phyloP scores from a whole-genome alignment of 140 eudicot genomes.

The Ambrosia hybrid region DNA sequence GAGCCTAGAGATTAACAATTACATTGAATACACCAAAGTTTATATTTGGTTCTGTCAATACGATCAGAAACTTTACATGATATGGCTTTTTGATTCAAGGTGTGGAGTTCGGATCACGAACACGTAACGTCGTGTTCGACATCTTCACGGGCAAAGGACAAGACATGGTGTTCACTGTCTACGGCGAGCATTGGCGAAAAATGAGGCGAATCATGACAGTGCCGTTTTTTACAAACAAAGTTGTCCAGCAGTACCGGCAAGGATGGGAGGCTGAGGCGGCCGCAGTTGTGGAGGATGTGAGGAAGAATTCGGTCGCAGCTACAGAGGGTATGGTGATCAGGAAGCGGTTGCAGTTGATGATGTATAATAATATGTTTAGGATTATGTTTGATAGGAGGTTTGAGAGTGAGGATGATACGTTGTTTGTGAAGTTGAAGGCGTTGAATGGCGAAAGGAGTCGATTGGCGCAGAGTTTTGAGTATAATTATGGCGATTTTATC shows the following conservation, averaged over 20 bases:
- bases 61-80: too few species aligned
- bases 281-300: slow-evolving; percentile 76
- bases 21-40: too few species aligned
- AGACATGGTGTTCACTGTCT: slow-evolving; percentile 85
- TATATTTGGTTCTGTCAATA: too few species aligned
- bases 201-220: slow-evolving; percentile 95
- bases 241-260: slow-evolving; percentile 64
- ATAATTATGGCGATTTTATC: too few species aligned
- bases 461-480: too few species aligned
- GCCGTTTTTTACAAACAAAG: slow-evolving; percentile 86
- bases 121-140: slow-evolving; percentile 86
- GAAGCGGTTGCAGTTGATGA: slow-evolving; percentile 71
- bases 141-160: slow-evolving; percentile 93
- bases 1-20: too few species aligned
- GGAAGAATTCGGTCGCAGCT: slow-evolving; percentile 57
- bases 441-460: slow-evolving; percentile 57
- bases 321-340: slow-evolving; percentile 68
- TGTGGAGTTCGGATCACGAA: slow-evolving; percentile 85
- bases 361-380: slow-evolving; percentile 53
- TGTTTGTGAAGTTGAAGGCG: slow-evolving; percentile 68
- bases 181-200: slow-evolving; percentile 96
- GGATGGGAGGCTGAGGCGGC: slow-evolving; percentile 91
- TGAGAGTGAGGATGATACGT: slow-evolving; percentile 74
- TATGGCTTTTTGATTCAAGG: slow-evolving; percentile 40
- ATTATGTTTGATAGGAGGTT: slow-evolving; percentile 48